These are phyloP conservation scores for Gillenia trifoliata DNA, from an alignment of 306 rosid species.

Conservation along the genomic window DNA sequence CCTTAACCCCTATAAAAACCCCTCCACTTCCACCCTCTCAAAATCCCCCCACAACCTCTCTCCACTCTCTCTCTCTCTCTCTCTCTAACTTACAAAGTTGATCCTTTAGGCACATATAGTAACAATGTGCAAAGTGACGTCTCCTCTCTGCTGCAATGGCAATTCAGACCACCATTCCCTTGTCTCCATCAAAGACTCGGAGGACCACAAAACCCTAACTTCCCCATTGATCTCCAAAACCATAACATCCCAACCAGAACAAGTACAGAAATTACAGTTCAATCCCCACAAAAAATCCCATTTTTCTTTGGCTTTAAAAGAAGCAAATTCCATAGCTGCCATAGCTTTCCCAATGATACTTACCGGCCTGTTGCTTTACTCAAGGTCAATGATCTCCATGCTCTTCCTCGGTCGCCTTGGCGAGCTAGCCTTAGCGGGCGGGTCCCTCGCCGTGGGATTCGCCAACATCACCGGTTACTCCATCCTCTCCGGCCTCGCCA, in stretches of 20 bases:
- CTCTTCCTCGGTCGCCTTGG: conserved; percentile 82
- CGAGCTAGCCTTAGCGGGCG: conserved; percentile 78
- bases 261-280: background rate
- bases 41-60: background rate
- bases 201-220: conserved; percentile 4
- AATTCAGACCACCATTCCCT: conserved; percentile 7
- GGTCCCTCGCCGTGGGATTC: conserved; percentile 74
- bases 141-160: conserved; percentile 15
- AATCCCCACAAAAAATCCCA: conserved; percentile 7
- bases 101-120: background rate
- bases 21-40: background rate
- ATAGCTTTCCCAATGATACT: conserved; percentile 69
- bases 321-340: conserved; percentile 42
- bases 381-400: conserved; percentile 84
- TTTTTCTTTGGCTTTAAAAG: conserved; percentile 29
- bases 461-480: conserved; percentile 96
- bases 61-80: background rate
- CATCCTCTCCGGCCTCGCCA: conserved; percentile 77
- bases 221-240: background rate
- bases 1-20: conserved; percentile 37
- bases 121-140: conserved; percentile 19
- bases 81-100: background rate
- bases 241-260: background rate
- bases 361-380: conserved; percentile 64
- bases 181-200: background rate